These are phyloP conservation scores for Trichosanthes cucumerina DNA, from an alignment of 306 rosid genomes.

Conservation along the genomic window DNA sequence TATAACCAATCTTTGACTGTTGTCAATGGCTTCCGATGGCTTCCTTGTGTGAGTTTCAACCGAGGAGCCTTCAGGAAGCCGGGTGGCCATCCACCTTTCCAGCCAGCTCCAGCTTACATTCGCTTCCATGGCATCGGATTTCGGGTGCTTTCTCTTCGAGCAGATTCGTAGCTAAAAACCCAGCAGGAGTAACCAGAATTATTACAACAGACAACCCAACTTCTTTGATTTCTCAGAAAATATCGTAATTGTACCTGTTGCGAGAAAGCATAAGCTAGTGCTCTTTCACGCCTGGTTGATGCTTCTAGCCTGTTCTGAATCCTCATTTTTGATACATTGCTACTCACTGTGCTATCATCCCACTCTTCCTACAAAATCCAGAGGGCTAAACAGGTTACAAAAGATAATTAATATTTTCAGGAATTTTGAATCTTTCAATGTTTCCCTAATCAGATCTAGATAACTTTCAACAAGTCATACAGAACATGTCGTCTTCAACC, in stretches of 20 bases:
- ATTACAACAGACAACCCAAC: not conserved
- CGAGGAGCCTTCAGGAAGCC: slow-evolving; percentile 47
- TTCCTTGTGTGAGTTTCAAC: slow-evolving; percentile 38
- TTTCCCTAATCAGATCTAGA: not conserved
- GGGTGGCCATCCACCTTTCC: slow-evolving; percentile 97
- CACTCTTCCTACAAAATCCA: slow-evolving; percentile 66
- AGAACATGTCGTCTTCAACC: slow-evolving; percentile 24
- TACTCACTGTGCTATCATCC: slow-evolving; percentile 95
- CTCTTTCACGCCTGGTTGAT: slow-evolving; percentile 80
- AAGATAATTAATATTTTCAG: not conserved
- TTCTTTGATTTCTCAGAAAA: not conserved
- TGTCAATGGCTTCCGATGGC: slow-evolving; percentile 26
- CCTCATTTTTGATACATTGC: slow-evolving; percentile 67
- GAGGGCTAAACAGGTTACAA: not conserved
- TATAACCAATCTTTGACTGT: slow-evolving; percentile 19
- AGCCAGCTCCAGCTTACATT: slow-evolving; percentile 97
- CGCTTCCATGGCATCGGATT: slow-evolving; percentile 35
- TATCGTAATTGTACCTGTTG: slow-evolving; percentile 52
- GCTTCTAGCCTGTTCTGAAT: slow-evolving; percentile 85
- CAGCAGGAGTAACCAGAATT: not conserved
- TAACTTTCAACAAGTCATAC: not conserved
- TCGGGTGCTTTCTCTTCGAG: slow-evolving; percentile 46
- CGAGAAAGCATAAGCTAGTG: slow-evolving; percentile 92
- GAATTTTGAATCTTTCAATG: not conserved
- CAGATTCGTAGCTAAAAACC: slow-evolving; percentile 55